phyloP scores from a whole-genome alignment of 139 green algal species.

The Microglena sp. region DNA sequence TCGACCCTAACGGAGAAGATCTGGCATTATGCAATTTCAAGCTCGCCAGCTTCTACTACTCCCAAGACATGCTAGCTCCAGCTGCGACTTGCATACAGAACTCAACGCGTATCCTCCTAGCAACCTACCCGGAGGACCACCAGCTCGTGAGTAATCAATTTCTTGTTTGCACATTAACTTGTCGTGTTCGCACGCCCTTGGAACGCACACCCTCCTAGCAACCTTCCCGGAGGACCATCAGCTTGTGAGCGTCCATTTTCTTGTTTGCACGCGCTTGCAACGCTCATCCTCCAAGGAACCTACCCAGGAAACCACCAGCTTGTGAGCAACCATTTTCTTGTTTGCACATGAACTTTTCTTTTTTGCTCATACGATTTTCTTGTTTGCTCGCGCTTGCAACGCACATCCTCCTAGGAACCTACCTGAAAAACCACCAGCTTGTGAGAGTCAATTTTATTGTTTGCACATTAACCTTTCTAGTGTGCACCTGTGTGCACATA shows the following conservation, averaged over 20 bases:
- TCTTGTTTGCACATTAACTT: too few relatives aligned
- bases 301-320: slow-evolving; percentile 35
- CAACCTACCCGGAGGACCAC: background rate
- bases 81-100: background rate
- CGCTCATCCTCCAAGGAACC: slow-evolving; percentile 5
- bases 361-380: too few relatives aligned
- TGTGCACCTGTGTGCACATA: background rate
- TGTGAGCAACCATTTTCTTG: slow-evolving; percentile 14
- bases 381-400: background rate
- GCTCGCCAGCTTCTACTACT: slow-evolving; percentile 43
- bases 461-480: background rate
- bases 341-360: background rate
- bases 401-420: slow-evolving; percentile 9
- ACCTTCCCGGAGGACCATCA: slow-evolving; percentile 32
- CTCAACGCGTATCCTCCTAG: background rate
- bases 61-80: slow-evolving; percentile 8
- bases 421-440: slow-evolving; percentile 33
- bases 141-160: too few relatives aligned
- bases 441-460: slow-evolving; percentile 13
- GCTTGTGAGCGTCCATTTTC: slow-evolving; percentile 22
- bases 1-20: slow-evolving; percentile 20
- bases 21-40: slow-evolving; percentile 36
- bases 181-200: too few relatives aligned
- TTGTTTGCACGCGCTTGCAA: background rate
- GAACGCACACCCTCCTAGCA: background rate